Conservation (phyloP, 2,329 filamentous ascomycete species). For the Nectriaceae sp. region DNA sequence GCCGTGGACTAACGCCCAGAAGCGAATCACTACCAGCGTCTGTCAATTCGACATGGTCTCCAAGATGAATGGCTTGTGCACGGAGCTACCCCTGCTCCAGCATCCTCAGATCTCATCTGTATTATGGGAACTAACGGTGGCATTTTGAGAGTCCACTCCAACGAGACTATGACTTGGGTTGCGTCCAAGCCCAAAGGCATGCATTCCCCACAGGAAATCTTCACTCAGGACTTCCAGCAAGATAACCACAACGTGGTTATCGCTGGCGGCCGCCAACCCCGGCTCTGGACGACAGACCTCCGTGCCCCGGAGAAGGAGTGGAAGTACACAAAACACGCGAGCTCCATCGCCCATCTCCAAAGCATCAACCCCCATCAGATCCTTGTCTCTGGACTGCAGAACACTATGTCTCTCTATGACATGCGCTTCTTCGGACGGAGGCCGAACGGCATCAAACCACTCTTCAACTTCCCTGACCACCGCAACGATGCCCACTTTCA, state of each 20-base stretch:
- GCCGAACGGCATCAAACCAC: conserved; percentile 33
- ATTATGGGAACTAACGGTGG: conserved; percentile 51
- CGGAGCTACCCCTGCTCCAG: conserved; percentile 44
- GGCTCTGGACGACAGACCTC: conserved; percentile 48
- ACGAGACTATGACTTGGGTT: conserved; percentile 37
- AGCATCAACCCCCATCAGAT: conserved; percentile 51
- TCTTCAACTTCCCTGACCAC: conserved; percentile 53
- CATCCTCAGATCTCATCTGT: conserved; percentile 43
- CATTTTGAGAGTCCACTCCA: conserved; percentile 40
- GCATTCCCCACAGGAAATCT: conserved; percentile 40
- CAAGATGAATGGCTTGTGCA: conserved; percentile 38
- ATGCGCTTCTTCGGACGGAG: conserved; percentile 43
- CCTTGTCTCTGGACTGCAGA: conserved; percentile 52
- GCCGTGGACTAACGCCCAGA: not conserved
- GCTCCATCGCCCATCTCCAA: conserved; percentile 51
- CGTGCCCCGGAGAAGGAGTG: conserved; percentile 38
- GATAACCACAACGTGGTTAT: conserved; percentile 48
- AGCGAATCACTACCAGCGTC: conserved; percentile 36
- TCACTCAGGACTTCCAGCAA: conserved; percentile 50
- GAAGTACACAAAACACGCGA: conserved; percentile 38
- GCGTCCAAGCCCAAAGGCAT: conserved; percentile 26
- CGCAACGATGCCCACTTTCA: conserved; percentile 49
- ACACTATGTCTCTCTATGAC: conserved; percentile 58
- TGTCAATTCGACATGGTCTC: conserved; percentile 29
- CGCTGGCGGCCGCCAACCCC: conserved; percentile 52